Percentiles rank a stretch among this genome's conserved stretches.
Evolutionary conservation across 129 eudicot genomes (phyloP).

Genomic region (Smallanthus sonchifolius): DNA sequence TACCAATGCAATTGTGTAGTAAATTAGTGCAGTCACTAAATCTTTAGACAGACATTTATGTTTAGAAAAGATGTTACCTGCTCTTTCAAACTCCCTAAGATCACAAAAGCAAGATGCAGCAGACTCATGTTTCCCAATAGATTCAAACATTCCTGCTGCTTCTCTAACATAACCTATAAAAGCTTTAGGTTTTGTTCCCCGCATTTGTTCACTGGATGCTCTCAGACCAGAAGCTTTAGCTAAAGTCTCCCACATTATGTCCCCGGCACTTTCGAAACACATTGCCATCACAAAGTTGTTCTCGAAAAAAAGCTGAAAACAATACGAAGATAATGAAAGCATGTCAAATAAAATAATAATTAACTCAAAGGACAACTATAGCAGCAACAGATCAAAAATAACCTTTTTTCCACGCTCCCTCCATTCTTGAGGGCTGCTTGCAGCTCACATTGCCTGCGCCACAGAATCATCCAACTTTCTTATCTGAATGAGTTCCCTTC

Average conservation of each 20-base stretch:
- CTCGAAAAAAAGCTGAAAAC: slow-evolving; percentile 59
- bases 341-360: neutral
- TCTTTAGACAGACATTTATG: neutral
- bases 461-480: slow-evolving; percentile 61
- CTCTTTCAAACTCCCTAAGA: slow-evolving; percentile 59
- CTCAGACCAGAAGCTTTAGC: slow-evolving; percentile 64
- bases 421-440: slow-evolving; percentile 85
- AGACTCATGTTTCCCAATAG: slow-evolving; percentile 43
- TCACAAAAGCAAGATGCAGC: slow-evolving; percentile 74
- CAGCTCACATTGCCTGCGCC: slow-evolving; percentile 70
- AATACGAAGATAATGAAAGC: neutral
- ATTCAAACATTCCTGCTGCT: slow-evolving; percentile 67
- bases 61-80: slow-evolving; percentile 37
- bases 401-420: slow-evolving; percentile 67
- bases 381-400: neutral
- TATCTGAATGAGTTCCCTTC: slow-evolving; percentile 47
- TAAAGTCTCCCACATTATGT: slow-evolving; percentile 52
- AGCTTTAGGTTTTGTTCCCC: slow-evolving; percentile 39
- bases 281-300: slow-evolving; percentile 74
- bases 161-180: slow-evolving; percentile 37
- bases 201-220: slow-evolving; percentile 47
- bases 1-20: neutral
- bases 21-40: neutral
- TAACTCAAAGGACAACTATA: neutral
- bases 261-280: slow-evolving; percentile 89